phyloP scores from a whole-genome alignment of 2,329 filamentous ascomycete genomes.

The Fusarium sp. region DNA sequence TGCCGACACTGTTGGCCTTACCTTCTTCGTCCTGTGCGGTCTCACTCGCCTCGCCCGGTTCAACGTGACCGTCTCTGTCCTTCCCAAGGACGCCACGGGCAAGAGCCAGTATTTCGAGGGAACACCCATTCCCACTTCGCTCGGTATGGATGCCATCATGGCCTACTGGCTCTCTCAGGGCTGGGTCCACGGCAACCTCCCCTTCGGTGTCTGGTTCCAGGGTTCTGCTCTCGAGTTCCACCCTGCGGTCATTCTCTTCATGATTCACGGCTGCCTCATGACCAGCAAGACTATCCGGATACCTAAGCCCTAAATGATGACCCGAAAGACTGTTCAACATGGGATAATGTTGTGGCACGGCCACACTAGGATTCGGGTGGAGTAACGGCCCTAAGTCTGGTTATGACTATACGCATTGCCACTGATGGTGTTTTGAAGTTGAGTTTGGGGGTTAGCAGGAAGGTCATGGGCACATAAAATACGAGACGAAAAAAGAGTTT shows the following conservation, averaged over 20 bases:
- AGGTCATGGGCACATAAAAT: conserved; percentile 13
- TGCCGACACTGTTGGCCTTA: conserved; percentile 83
- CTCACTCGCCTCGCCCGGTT: conserved; percentile 95
- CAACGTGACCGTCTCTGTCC: conserved; percentile 91
- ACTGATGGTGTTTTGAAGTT: neutral
- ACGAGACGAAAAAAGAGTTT: conserved; percentile 10
- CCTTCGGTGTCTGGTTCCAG: conserved; percentile 77
- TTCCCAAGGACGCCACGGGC: conserved; percentile 92
- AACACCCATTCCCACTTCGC: conserved; percentile 92
- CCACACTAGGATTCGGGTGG: conserved; percentile 11
- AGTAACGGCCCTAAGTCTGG: conserved; percentile 7
- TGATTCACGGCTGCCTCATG: conserved; percentile 94
- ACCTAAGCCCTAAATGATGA: conserved; percentile 78
- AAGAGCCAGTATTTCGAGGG: conserved; percentile 98
- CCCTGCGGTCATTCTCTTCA: conserved; percentile 84
- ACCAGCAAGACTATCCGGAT: conserved; percentile 95
- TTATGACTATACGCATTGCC: conserved; percentile 9
- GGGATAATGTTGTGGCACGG: conserved; percentile 18
- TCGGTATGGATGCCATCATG: conserved; percentile 87
- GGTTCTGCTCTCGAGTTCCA: conserved; percentile 86
- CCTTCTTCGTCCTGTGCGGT: conserved; percentile 95
- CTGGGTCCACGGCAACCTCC: conserved; percentile 85
- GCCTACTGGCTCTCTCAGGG: conserved; percentile 88
- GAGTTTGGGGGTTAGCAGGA: conserved; percentile 1
- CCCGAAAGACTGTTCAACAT: conserved; percentile 35